A percentile compares a stretch with the other conserved stretches of the same genome.
phyloP scores from a whole-genome alignment of 2,329 filamentous ascomycete genomes.

The Colletotrichum filicis region DNA sequence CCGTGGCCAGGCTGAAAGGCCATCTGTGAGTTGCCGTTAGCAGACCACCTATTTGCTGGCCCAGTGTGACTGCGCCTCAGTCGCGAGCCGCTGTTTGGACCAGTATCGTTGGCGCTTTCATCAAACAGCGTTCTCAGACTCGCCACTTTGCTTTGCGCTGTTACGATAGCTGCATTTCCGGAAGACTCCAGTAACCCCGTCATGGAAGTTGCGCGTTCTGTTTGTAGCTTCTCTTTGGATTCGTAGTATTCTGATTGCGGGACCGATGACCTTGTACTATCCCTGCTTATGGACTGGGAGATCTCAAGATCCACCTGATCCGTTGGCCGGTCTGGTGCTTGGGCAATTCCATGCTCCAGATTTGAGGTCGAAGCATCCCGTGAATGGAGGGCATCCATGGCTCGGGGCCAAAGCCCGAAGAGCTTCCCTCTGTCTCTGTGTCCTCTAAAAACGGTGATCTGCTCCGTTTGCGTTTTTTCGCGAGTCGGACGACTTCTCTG shows the following conservation, averaged over 20 bases:
- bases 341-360: not conserved
- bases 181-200: not conserved
- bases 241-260: not conserved
- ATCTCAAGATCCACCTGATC: not conserved
- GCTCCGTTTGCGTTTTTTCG: not conserved
- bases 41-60: not conserved
- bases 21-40: no score
- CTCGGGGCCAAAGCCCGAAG: not conserved
- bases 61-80: constrained; percentile 1
- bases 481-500: not conserved
- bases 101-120: not conserved
- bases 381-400: not conserved
- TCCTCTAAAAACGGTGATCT: not conserved
- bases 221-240: not conserved
- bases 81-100: not conserved
- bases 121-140: not conserved
- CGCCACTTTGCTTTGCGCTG: not conserved
- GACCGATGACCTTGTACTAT: not conserved
- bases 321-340: not conserved
- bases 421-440: not conserved
- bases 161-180: no score
- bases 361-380: not conserved
- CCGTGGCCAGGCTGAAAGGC: not conserved
- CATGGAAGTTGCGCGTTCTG: not conserved
- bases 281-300: not conserved